These are phyloP conservation scores for Suillus occidentalis DNA, from an alignment of 768 basidiomycete species.

Conservation along the genomic window DNA sequence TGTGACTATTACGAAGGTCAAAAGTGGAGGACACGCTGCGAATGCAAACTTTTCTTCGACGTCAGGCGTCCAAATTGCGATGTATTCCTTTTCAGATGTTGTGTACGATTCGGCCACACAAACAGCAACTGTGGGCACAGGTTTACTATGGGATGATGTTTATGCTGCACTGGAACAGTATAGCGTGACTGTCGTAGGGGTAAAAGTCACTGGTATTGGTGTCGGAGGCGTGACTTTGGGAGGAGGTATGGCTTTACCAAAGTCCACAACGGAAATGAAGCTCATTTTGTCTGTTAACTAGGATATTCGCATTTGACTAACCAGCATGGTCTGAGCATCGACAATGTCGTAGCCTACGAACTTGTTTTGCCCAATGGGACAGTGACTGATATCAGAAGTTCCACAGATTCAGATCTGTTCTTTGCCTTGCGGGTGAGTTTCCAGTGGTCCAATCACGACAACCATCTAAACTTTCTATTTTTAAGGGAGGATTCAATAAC, in stretches of 20 bases:
- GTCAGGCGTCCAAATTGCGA: slow-evolving; percentile 54
- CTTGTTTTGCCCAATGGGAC: slow-evolving; percentile 60
- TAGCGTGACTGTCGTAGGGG: slow-evolving; percentile 58
- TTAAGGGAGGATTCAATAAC: slow-evolving; percentile 65
- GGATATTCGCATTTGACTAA: slow-evolving; percentile 70
- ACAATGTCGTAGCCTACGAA: slow-evolving; percentile 55
- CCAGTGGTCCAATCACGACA: slow-evolving; percentile 9
- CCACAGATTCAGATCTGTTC: slow-evolving; percentile 41
- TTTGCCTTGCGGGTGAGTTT: slow-evolving; percentile 42
- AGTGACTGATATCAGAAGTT: slow-evolving; percentile 35
- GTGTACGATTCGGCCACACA: slow-evolving; percentile 37
- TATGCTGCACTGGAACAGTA: slow-evolving; percentile 48
- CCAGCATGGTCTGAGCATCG: slow-evolving; percentile 55
- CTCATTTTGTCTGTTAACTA: slow-evolving; percentile 40
- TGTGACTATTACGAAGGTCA: slow-evolving; percentile 39
- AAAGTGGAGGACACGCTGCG: slow-evolving; percentile 57
- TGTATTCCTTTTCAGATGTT: slow-evolving; percentile 45
- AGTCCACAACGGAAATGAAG: not conserved
- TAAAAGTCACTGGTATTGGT: slow-evolving; percentile 57
- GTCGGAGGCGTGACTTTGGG: slow-evolving; percentile 60
- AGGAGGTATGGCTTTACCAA: slow-evolving; percentile 40
- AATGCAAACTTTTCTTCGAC: slow-evolving; percentile 63
- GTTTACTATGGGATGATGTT: slow-evolving; percentile 65
- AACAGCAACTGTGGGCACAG: slow-evolving; percentile 40
- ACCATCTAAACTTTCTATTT: not conserved